Evolutionary conservation across 768 basidiomycete species (phyloP).

Genomic region (Obba rivulosa): DNA sequence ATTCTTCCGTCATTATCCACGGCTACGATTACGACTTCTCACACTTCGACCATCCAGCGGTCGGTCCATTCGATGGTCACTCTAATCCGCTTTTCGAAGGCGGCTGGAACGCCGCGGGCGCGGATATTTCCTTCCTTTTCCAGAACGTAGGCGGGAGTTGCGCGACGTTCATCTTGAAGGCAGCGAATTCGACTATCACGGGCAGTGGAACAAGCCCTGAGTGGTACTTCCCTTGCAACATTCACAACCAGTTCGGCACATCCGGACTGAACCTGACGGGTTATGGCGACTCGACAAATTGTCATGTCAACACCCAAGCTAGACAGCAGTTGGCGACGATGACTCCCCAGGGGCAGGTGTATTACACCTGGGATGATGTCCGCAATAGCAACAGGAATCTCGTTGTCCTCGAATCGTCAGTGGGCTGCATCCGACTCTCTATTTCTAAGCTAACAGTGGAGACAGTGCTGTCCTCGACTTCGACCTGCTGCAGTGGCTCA

Average conservation of each 20-base stretch:
- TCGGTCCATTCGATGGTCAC: conserved; percentile 67
- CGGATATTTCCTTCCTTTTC: conserved; percentile 93
- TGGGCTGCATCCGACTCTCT: conserved; percentile 10
- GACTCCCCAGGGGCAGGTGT: conserved; percentile 75
- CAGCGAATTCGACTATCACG: conserved; percentile 65
- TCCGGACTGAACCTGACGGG: conserved; percentile 59
- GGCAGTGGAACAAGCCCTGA: conserved; percentile 57
- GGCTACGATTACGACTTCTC: conserved; percentile 92
- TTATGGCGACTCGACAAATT: conserved; percentile 61
- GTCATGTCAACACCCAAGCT: conserved; percentile 61
- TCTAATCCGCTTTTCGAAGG: conserved; percentile 81
- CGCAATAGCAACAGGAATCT: conserved; percentile 64
- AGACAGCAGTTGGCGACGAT: conserved; percentile 46
- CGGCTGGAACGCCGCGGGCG: conserved; percentile 72
- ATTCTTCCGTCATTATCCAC: conserved; percentile 85
- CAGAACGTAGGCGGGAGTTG: conserved; percentile 89
- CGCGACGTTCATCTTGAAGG: conserved; percentile 66
- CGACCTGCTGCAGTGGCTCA: conserved; percentile 79
- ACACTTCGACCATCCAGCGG: conserved; percentile 77
- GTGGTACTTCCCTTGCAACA: conserved; percentile 99
- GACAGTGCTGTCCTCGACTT: conserved; percentile 85
- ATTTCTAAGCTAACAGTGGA: background rate
- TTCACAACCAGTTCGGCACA: conserved; percentile 68
- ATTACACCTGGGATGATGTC: conserved; percentile 90
- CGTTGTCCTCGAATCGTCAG: conserved; percentile 92